These are phyloP conservation scores for Amaranthus cruentus DNA, from an alignment of 148 eudicot species.

Conservation along the genomic window DNA sequence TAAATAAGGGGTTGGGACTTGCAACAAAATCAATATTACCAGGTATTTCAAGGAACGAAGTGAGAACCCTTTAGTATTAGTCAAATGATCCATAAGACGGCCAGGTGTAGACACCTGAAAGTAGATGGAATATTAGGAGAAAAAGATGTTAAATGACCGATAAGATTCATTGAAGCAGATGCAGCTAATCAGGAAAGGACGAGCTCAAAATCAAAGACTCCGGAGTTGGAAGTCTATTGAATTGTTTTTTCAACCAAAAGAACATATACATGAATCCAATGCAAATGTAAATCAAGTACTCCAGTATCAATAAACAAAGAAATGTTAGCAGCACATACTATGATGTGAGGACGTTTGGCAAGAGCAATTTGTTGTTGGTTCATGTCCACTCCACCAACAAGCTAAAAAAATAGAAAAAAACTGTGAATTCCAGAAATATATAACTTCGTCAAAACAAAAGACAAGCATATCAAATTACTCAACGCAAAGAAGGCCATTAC, in stretches of 20 bases:
- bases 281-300: too few species aligned
- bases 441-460: too few species aligned
- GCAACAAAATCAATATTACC: constrained; percentile 33
- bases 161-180: too few species aligned
- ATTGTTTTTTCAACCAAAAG: too few species aligned
- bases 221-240: too few species aligned
- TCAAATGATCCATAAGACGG: constrained; percentile 84
- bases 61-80: constrained; percentile 91
- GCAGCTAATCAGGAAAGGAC: too few species aligned
- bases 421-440: too few species aligned
- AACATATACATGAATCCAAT: too few species aligned
- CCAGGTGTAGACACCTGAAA: constrained; percentile 94
- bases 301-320: too few species aligned
- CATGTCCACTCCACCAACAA: constrained; percentile 30
- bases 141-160: too few species aligned
- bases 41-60: constrained; percentile 75
- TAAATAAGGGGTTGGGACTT: background rate
- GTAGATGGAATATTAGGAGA: background rate
- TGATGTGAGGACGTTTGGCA: constrained; percentile 28
- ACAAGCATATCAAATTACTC: background rate
- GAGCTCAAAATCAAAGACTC: too few species aligned
- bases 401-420: constrained; percentile 8
- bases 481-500: background rate
- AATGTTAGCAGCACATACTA: too few species aligned
- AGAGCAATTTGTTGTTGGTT: constrained; percentile 26